A percentile compares a stretch with the other conserved stretches of the same genome.
phyloP scores from a whole-genome alignment of 2,329 filamentous ascomycete species.

The Fusarium pilosicola region DNA sequence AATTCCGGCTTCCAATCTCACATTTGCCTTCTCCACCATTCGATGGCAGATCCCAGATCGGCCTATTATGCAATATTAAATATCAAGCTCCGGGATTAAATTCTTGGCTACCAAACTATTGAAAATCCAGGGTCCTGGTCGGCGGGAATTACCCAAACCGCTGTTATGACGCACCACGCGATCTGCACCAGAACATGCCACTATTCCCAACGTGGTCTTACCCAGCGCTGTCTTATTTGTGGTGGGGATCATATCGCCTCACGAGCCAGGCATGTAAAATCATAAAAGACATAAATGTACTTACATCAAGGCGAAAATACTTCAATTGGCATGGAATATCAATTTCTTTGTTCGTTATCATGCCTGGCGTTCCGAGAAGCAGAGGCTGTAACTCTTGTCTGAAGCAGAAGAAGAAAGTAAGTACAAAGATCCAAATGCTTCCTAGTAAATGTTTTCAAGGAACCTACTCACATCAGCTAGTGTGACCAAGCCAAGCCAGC shows the following conservation, averaged over 20 bases:
- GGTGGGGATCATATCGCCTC: slow-evolving; percentile 2
- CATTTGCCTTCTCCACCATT: not conserved
- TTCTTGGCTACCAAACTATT: not conserved
- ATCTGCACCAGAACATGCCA: slow-evolving; percentile 3
- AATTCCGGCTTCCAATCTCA: not conserved
- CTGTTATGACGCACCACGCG: not conserved
- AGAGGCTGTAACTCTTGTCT: slow-evolving; percentile 61
- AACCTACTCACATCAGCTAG: slow-evolving; percentile 39
- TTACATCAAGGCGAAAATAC: rapidly evolving
- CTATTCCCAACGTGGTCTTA: slow-evolving; percentile 20
- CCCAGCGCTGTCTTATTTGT: slow-evolving; percentile 1
- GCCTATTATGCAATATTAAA: not conserved
- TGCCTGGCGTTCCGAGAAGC: slow-evolving; percentile 62
- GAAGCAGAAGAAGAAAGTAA: slow-evolving; percentile 64
- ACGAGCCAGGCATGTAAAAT: not conserved
- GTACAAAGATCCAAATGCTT: not conserved
- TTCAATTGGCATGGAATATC: not conserved
- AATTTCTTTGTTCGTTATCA: slow-evolving; percentile 26
- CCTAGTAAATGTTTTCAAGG: not conserved
- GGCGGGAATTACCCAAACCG: not conserved
- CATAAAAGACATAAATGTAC: not conserved
- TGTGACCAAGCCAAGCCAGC: slow-evolving; percentile 57
- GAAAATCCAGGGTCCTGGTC: not conserved
- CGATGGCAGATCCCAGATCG: not conserved
- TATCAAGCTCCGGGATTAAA: rapidly evolving